These are phyloP conservation scores for Haberlea rhodopensis DNA, from an alignment of 257 asterid species.

Conservation along the genomic window DNA sequence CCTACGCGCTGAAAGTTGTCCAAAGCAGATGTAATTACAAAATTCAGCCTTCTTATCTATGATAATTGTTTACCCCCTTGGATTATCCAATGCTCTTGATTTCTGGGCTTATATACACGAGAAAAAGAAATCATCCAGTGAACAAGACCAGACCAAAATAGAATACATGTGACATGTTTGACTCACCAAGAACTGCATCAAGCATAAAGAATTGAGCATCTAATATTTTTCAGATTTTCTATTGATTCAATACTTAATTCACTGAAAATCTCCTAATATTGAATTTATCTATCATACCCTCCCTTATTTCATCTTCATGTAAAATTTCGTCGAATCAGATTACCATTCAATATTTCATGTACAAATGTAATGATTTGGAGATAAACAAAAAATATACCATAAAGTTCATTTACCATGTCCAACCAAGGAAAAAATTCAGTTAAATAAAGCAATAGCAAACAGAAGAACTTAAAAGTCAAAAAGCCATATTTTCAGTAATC, in stretches of 20 bases:
- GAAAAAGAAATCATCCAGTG: neutral
- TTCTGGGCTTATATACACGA: neutral
- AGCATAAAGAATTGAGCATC: neutral
- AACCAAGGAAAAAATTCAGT: neutral
- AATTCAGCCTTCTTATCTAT: too few relatives aligned
- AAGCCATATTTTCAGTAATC: neutral
- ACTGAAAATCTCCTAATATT: neutral
- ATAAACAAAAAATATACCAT: neutral
- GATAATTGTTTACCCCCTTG: too few relatives aligned
- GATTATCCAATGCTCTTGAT: too few relatives aligned
- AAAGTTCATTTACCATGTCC: neutral
- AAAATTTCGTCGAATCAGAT: slow-evolving; percentile 3
- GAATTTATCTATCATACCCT: neutral
- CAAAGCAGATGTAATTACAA: too few relatives aligned
- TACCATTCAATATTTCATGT: neutral
- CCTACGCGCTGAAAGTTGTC: too few relatives aligned
- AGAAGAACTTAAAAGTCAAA: neutral
- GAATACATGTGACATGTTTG: neutral
- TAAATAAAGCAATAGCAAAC: neutral
- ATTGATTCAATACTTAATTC: too few relatives aligned
- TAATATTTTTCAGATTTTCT: neutral
- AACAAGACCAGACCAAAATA: neutral
- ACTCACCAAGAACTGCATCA: neutral
- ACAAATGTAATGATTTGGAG: neutral
- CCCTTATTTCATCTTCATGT: neutral